Evolutionary conservation across 1,139 yeast genomes (phyloP).

Genomic region (Lizanozyma gosingica): DNA sequence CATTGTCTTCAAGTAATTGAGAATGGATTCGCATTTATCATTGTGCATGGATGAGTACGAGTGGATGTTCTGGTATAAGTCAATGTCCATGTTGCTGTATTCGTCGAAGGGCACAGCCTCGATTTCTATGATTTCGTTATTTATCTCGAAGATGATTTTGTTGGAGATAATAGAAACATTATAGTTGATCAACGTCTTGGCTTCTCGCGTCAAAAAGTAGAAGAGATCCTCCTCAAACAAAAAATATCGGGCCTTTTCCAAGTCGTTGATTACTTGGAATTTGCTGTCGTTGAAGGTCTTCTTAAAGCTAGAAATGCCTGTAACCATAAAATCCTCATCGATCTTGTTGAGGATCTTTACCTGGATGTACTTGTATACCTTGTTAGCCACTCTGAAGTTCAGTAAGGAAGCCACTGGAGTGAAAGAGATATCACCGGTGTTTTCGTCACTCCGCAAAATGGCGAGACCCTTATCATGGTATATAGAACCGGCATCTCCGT

Average conservation of each 20-base stretch:
- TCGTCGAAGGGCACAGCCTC: conserved; percentile 51
- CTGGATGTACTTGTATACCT: conserved; percentile 34
- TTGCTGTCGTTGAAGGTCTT: conserved; percentile 9
- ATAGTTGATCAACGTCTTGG: conserved; percentile 60
- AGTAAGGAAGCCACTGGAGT: conserved; percentile 16
- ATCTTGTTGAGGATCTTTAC: conserved; percentile 46
- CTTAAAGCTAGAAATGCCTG: conserved; percentile 37
- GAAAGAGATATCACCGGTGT: conserved; percentile 27
- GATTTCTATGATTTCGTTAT: conserved; percentile 62
- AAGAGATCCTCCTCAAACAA: conserved; percentile 82
- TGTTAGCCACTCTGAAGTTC: conserved; percentile 15
- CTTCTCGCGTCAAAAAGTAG: conserved; percentile 67
- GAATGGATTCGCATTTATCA: conserved; percentile 43
- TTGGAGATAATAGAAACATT: conserved; percentile 62
- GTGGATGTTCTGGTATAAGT: conserved; percentile 21
- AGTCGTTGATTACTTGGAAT: conserved; percentile 11
- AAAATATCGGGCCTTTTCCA: conserved; percentile 55
- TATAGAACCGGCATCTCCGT: conserved; percentile 84
- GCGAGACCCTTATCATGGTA: conserved; percentile 68
- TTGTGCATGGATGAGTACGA: conserved; percentile 25
- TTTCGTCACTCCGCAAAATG: conserved; percentile 35
- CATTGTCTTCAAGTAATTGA: conserved; percentile 47
- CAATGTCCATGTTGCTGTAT: conserved; percentile 6
- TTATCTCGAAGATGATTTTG: conserved; percentile 53
- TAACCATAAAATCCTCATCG: conserved; percentile 42